A percentile compares a stretch with the other conserved stretches of the same genome.
phyloP scores from a whole-genome alignment of 345 rosid species.

The Arabis alpina region DNA sequence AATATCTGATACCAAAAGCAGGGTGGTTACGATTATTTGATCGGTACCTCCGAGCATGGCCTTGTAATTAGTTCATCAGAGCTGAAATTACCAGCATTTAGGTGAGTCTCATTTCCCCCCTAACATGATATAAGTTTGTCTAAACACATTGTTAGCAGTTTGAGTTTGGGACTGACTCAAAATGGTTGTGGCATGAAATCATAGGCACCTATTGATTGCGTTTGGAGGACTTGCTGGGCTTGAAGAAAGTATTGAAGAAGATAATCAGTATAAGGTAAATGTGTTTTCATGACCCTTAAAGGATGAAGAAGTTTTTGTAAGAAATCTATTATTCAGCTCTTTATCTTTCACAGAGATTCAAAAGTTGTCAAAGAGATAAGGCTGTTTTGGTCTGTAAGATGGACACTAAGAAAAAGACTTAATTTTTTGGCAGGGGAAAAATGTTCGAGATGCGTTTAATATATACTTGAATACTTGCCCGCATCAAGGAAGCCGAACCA shows the following conservation, averaged over 20 bases:
- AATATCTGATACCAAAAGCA: conserved; percentile 41
- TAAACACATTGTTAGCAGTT: conserved; percentile 10
- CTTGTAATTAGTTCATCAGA: conserved; percentile 64
- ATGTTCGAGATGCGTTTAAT: conserved; percentile 60
- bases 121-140: conserved; percentile 8
- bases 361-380: not conserved
- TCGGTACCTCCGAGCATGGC: conserved; percentile 99
- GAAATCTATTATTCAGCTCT: conserved; percentile 7
- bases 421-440: conserved; percentile 55
- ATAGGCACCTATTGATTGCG: conserved; percentile 86
- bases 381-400: not conserved
- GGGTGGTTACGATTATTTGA: conserved; percentile 91
- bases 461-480: conserved; percentile 86
- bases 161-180: conserved; percentile 19
- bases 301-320: not conserved
- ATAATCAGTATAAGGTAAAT: conserved; percentile 67
- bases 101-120: conserved; percentile 46
- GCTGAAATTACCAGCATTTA: conserved; percentile 68
- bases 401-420: conserved; percentile 14
- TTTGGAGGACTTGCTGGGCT: conserved; percentile 97
- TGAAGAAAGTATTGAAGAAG: conserved; percentile 83
- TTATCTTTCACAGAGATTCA: not conserved
- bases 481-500: conserved; percentile 92
- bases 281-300: not conserved
- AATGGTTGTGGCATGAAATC: conserved; percentile 30